Base-by-base conservation (phyloP, 2,329 filamentous ascomycete genomes). In the Aspergillus sp. region DNA sequence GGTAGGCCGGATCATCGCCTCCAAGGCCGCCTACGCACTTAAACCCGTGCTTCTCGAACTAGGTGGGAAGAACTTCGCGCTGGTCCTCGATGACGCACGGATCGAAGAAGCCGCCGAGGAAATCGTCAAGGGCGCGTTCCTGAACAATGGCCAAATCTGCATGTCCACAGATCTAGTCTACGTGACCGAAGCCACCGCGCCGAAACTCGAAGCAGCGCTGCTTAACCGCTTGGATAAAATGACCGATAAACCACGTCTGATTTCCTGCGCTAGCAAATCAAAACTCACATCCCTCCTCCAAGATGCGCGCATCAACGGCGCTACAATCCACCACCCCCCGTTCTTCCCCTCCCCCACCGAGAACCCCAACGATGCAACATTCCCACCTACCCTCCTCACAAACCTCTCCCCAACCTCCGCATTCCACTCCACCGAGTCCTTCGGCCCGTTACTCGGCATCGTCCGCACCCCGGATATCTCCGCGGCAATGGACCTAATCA, bases 101-200 rank as follows among this genome's bases (percentile, higher is more conserved):
- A 52, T 76, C 0, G 61, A 67, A 4, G 57, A 63, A 17, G 71
- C 72, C 0, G 71, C 68, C 0, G 45, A 53, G 45, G 53, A 60
- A 19, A 58, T 60, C 33, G 50, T 57, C 2, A 54, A 43, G 25
- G 66, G 63, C 4, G 66, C 63, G 1, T 61, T 60, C 42, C 44
- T 59, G 27, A 55, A 64, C 38, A 60, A 63, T 2, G 87, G 87
- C 0, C 88, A 93, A 66, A 81, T 90, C 41, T 91, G 87, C 74
- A 90, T 91, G 86, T 75, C 77, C 15, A 90, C 86, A 0, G 86
- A 90, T 67, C 77, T 81, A 15, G 81, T 89, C 43, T 60, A 81
- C 19, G 76, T 81, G 9, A 72, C 80, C 59, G 71, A 70, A 50
- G 68, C 67, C 39, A 67, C 82, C 49, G 65, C 19, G 20, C n/a